A percentile compares a stretch with the other conserved stretches of the same genome.
Evolutionary conservation across 805 yeast genomes (phyloP).

Genomic region (Isabelozyma heimii): DNA sequence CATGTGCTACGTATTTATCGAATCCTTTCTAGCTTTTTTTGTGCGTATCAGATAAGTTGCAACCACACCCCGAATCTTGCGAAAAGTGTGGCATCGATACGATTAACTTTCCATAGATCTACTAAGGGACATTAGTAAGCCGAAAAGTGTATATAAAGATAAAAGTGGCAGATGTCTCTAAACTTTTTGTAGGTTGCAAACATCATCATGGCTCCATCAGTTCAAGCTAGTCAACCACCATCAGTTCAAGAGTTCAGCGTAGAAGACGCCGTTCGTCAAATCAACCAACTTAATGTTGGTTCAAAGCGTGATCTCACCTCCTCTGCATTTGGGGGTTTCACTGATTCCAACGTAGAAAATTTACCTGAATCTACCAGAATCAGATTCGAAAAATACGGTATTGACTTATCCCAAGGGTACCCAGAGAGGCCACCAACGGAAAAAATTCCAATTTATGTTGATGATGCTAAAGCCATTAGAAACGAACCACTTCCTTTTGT

Average conservation of each 20-base stretch:
- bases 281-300: background rate
- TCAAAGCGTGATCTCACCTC: background rate
- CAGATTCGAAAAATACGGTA: constrained; percentile 20
- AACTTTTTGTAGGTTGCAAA: background rate
- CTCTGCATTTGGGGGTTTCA: background rate
- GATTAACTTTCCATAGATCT: no score
- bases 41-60: background rate
- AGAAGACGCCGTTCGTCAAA: background rate
- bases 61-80: background rate
- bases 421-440: constrained; percentile 20
- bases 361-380: constrained; percentile 20
- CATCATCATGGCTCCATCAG: background rate
- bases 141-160: background rate
- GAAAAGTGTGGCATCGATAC: background rate
- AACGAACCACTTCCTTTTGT: constrained; percentile 20
- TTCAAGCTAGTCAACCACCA: background rate
- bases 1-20: background rate
- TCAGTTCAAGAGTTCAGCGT: background rate
- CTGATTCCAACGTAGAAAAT: background rate
- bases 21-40: background rate
- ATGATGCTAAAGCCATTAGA: constrained; percentile 22
- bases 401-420: constrained; percentile 25
- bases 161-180: background rate
- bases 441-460: constrained; percentile 21
- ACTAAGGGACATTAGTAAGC: background rate